Base-by-base conservation (phyloP, 129 eudicot genomes). In the Erigeron canadensis region DNA sequence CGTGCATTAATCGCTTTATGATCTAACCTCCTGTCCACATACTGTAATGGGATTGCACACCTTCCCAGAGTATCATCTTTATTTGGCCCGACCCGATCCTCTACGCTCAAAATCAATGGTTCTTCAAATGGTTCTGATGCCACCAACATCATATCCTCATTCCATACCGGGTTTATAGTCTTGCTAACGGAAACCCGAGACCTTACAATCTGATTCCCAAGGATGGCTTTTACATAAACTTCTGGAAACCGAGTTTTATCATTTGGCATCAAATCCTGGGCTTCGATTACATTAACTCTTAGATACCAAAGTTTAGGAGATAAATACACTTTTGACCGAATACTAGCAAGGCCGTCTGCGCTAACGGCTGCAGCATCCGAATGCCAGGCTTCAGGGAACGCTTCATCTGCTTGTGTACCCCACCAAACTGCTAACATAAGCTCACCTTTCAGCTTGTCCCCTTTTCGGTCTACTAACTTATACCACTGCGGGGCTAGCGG, bases 241-340 rank as follows among this genome's bases (percentile, higher is more conserved):
- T 84, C 85, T 0, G 80, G 85, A 43, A 80, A 80, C 80, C 82
- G 74, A n/a, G 75, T 77, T 51, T 59, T 84, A 70, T 68, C 73
- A 50, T n/a, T 50, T 2, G 61, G 60, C 42, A 50, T 37, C 71
- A 84, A 69, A 53, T 84, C 88, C 68, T 84, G 88, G 1, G 84
- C 88, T 73, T 80, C 88, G 17, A 84, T 84, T 18, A 84, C 75
- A 58, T 84, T 80, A 23, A 84, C 88, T 65, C 88, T 58, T 16
- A 84, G 80, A 50, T 84, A 84, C 88, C 88, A 84, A 38, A 84
- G 84, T 58, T 77, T 84, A 2, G 88, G 88, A 6, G 88, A 84
- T 15, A 84, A 59, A 44, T 84, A 84, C 59, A 84, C 88, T 78
- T 84, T 84, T 9, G 84, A 84, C 56, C 77, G 60, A 2, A 77